Evolutionary conservation across 2,329 filamentous ascomycete genomes (phyloP).

Genomic region (Hymenoscyphus repandus): DNA sequence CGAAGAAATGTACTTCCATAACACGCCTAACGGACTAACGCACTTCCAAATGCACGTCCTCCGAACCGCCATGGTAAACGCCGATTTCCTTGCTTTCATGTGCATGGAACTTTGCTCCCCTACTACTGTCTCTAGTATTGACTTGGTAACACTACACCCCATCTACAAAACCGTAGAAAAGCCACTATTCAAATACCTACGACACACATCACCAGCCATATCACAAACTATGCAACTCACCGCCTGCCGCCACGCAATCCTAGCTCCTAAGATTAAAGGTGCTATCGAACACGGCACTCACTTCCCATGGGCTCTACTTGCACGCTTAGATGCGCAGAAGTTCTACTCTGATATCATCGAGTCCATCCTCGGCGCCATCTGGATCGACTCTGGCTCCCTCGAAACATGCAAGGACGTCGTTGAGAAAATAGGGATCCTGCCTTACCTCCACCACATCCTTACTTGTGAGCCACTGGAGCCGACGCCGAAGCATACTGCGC

Average conservation of each 20-base stretch:
- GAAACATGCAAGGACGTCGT: constrained; percentile 55
- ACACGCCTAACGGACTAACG: constrained; percentile 37
- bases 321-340: constrained; percentile 62
- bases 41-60: constrained; percentile 68
- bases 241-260: constrained; percentile 23
- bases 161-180: constrained; percentile 7
- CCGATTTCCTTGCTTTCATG: constrained; percentile 71
- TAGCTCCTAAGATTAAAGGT: constrained; percentile 43
- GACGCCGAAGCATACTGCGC: neutral
- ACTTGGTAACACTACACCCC: constrained; percentile 13
- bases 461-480: constrained; percentile 17
- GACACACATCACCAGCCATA: constrained; percentile 48
- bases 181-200: constrained; percentile 64
- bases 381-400: constrained; percentile 69
- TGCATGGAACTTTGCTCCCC: constrained; percentile 52
- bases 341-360: constrained; percentile 83
- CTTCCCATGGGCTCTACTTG: constrained; percentile 76
- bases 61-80: constrained; percentile 73
- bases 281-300: constrained; percentile 44
- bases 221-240: constrained; percentile 36
- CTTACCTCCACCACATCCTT: constrained; percentile 57
- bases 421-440: constrained; percentile 58
- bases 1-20: constrained; percentile 43
- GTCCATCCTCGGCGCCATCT: constrained; percentile 73
- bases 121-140: constrained; percentile 9